Percentiles rank a stretch among this genome's conserved stretches.
These are phyloP conservation scores for Kalmanozyma brasiliensis DNA, from an alignment of 1,284 basidiomycete species.

Conservation along the genomic window DNA sequence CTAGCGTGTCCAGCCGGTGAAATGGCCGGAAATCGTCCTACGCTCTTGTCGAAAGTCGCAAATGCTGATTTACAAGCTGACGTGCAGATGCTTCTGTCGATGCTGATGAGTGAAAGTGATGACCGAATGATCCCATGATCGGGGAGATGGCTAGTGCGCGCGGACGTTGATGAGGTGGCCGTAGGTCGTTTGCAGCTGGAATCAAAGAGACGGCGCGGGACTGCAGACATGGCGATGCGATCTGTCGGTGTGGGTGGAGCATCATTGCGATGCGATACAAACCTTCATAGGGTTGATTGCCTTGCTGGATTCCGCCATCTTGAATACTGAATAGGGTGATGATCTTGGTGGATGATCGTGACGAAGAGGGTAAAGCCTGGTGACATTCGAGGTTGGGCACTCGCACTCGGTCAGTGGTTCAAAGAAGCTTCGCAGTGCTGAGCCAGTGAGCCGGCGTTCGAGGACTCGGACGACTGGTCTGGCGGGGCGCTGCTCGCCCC, in stretches of 20 bases:
- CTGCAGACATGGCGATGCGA: conserved; percentile 11
- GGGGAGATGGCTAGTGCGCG: too few relatives aligned
- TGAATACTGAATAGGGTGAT: conserved; percentile 29
- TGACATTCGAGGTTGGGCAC: conserved; percentile 27
- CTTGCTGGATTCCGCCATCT: conserved; percentile 67
- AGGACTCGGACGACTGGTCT: conserved; percentile 22
- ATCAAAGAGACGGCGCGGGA: neutral
- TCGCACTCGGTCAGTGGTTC: neutral
- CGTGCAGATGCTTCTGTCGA: too few relatives aligned
- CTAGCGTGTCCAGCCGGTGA: too few relatives aligned
- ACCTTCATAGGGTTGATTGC: conserved; percentile 67
- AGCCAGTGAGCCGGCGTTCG: too few relatives aligned
- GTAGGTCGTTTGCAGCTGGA: conserved; percentile 3
- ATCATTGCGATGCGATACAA: conserved; percentile 35
- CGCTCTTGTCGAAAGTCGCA: too few relatives aligned
- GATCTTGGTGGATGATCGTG: conserved; percentile 57
- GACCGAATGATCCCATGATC: too few relatives aligned
- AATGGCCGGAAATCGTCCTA: too few relatives aligned
- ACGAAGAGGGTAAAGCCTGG: conserved; percentile 29
- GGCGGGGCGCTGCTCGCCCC: too few relatives aligned
- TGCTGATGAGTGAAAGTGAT: too few relatives aligned
- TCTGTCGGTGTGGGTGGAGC: neutral
- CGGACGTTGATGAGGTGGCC: neutral
- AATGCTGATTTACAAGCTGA: too few relatives aligned
- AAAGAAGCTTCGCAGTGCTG: too few relatives aligned